Evolutionary conservation across 495 filamentous ascomycete genomes (phyloP), one percentile per base, ranked within the genome.

Genomic region (Aspergillus asperescens): DNA sequence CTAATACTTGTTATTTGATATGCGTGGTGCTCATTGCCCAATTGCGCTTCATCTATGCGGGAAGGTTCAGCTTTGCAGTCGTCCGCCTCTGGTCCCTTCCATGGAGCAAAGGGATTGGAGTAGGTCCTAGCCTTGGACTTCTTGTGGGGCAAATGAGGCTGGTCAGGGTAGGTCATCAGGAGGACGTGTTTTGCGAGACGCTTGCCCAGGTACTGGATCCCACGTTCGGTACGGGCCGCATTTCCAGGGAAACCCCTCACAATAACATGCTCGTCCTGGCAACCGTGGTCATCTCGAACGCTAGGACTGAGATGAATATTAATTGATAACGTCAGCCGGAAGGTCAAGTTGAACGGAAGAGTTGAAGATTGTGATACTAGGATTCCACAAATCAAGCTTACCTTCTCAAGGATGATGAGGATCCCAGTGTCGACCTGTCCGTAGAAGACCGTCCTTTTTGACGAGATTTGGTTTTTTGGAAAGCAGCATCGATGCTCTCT

Each of bases 131-230:
- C 44, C n/a, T 72, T 70, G 3, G 78, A 72, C 56, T 78, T 85
- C 43, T 84, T 83, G 16, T 78, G 72, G 1, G 90, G 90, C 3
- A 87, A 69, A 60, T 84, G 93, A 6, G 89, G 87, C 54, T 96
- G 89, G 61, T 94, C 88, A 1, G 94, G 93, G 63, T 94, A 94
- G 23, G 90, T 93, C 77, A 95, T 87, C 19, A 82, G 74, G 10
- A 98, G 76, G 16, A 97, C 76, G 64, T 88, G 94, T 68, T 87
- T 90, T n/a, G 93, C 93, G 19, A 98, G 78, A 25, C 93, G 82
- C 64, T 96, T 96, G 18, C 93, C 93, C 1, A 98, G 80, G 62
- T 95, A 97, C 63, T 97, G 95, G 58, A 98, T 96, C 19, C 93
- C 93, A 58, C 83, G 81, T 70, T 97, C 93, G 4, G 93, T 98